Base-by-base conservation (phyloP, 2,329 filamentous ascomycete genomes). In the Myrmaecium sp. region DNA sequence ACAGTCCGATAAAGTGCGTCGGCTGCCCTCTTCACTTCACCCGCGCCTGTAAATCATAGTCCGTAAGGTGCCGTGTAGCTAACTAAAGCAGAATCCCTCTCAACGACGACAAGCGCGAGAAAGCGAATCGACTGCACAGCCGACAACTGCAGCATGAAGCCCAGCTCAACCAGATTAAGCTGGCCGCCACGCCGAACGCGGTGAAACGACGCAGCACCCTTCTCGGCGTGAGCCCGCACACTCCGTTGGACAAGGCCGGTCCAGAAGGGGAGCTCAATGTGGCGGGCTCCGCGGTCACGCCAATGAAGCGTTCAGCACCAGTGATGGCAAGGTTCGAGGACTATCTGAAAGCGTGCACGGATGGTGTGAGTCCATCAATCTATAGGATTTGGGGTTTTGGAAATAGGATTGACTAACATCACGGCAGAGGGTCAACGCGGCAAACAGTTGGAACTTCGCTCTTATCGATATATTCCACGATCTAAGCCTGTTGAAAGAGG, bases 271-370 rank as follows among this genome's bases (percentile, higher is more conserved):
- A 73, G 35, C 65, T 72, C 42, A 45, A 49, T 32, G 75, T 80
- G 23, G 71, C 69, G 31, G 77, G 79, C 17, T 70, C 64, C 35
- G 80, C 77, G 19, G 77, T 92, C 28, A 94, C 89, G 32, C 89
- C 86, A 28, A 86, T 92, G 76, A 93, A 93, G 64, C 78, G 84
- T 33, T 81, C 44, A 17, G 40, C 93, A 15, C 89, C 89, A 1
- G 78, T 98, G 41, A 62, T 98, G 29, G 89, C 89, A 44, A 98
- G 98, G 55, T 98, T 95, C 43, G 89, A 98, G 52, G 89, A 98
- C 51, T 95, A 86, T 89, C 95, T 98, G 83, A 98, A 95, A 64
- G 92, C 98, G 83, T 89, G 89, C 2, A 95, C 89, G 10, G 89
- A 98, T 59, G 98, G 98, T 43, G 49, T 52, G 43, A 26, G 36